Evolutionary conservation across 2,329 filamentous ascomycete species (phyloP).

Genomic region (Pseudogymnoascus sp.): DNA sequence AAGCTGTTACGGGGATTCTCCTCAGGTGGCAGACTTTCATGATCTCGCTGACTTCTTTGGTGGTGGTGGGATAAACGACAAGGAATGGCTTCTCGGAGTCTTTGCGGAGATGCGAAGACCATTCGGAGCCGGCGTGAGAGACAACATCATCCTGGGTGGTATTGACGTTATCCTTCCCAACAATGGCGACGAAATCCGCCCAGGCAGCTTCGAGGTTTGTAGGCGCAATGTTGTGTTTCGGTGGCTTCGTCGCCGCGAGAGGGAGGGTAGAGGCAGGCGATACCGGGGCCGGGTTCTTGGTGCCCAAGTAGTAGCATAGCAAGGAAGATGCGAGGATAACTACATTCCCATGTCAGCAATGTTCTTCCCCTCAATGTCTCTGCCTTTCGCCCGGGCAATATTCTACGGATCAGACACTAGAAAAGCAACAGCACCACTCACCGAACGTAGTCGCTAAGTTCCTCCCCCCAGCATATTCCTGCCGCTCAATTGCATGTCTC

Average conservation of each 20-base stretch:
- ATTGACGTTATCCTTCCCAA: constrained; percentile 57
- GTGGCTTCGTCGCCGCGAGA: constrained; percentile 41
- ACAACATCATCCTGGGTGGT: constrained; percentile 47
- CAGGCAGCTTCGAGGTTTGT: constrained; percentile 61
- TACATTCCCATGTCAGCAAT: constrained; percentile 12
- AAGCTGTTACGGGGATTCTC: constrained; percentile 76
- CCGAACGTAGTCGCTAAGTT: constrained; percentile 48
- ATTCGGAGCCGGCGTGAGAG: constrained; percentile 51
- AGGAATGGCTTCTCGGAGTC: constrained; percentile 51
- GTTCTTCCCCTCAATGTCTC: not conserved
- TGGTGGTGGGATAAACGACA: constrained; percentile 67
- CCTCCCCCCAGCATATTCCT: constrained; percentile 32
- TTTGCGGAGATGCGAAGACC: constrained; percentile 50
- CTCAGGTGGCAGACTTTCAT: constrained; percentile 82
- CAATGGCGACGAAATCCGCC: constrained; percentile 57
- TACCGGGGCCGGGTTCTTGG: constrained; percentile 41
- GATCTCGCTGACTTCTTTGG: constrained; percentile 74
- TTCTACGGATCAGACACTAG: too few relatives aligned
- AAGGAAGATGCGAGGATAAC: constrained; percentile 23
- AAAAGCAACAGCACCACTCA: constrained; percentile 26
- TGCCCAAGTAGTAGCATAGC: constrained; percentile 48
- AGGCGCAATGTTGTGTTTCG: constrained; percentile 49
- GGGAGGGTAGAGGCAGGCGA: constrained; percentile 52
- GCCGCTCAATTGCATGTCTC: constrained; percentile 37
- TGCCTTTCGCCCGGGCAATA: not conserved